Evolutionary conservation across 306 rosid genomes (phyloP).

Genomic region (Cucumis melo): DNA sequence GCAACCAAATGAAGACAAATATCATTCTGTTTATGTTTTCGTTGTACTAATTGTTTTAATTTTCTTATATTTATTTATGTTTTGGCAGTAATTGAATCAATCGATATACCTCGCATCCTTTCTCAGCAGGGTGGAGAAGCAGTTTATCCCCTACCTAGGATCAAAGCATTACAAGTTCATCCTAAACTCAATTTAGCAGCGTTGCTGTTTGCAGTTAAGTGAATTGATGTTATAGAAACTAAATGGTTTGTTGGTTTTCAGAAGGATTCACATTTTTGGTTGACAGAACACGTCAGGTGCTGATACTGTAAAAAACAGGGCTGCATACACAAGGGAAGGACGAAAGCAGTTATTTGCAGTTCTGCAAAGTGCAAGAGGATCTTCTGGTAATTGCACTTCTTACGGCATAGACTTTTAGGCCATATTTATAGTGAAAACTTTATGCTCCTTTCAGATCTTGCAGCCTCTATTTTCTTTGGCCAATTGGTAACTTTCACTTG

Average conservation of each 20-base stretch:
- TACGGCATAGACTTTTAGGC: not conserved
- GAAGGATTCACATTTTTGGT: slow-evolving; percentile 3
- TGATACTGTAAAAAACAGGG: slow-evolving; percentile 58
- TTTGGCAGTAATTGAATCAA: slow-evolving; percentile 73
- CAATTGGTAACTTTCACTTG: no score
- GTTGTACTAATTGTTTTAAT: not conserved
- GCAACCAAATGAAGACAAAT: not conserved
- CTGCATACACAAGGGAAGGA: slow-evolving; percentile 66
- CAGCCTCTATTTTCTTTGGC: not conserved
- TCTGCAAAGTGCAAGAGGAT: slow-evolving; percentile 94
- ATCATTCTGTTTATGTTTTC: not conserved
- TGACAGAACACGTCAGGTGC: slow-evolving; percentile 52
- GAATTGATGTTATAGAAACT: slow-evolving; percentile 8
- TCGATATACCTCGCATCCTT: slow-evolving; percentile 93
- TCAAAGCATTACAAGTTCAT: slow-evolving; percentile 77
- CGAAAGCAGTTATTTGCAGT: slow-evolving; percentile 92
- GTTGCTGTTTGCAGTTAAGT: slow-evolving; percentile 77
- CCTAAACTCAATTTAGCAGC: slow-evolving; percentile 84
- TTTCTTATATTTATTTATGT: not conserved
- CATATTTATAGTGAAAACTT: not conserved
- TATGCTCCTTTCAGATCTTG: not conserved
- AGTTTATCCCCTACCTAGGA: slow-evolving; percentile 79
- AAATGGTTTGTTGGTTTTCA: slow-evolving; percentile 10
- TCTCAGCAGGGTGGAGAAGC: slow-evolving; percentile 99
- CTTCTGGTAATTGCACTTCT: slow-evolving; percentile 57